Conservation (phyloP, 2,329 filamentous ascomycete genomes). For the Ceratocystis colombiana region DNA sequence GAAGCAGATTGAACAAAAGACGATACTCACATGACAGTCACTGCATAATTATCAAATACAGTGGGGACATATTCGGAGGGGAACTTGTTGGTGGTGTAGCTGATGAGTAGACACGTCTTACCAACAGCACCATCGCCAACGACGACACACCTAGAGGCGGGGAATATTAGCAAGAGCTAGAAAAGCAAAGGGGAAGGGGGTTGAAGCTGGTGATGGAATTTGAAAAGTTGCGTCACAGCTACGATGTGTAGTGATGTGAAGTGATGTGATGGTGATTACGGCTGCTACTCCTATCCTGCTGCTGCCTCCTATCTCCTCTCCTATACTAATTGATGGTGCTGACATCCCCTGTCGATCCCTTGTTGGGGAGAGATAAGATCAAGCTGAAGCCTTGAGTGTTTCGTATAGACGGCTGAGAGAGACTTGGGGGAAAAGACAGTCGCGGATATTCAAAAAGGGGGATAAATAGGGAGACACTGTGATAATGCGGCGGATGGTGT, state of each 20-base stretch:
- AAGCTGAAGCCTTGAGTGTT: constrained; percentile 8
- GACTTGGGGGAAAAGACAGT: neutral
- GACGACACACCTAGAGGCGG: constrained; percentile 70
- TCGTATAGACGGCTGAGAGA: neutral
- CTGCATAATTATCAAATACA: constrained; percentile 99
- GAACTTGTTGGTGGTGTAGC: constrained; percentile 99
- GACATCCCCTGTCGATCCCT: constrained; percentile 8
- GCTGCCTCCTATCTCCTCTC: neutral
- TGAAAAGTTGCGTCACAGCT: too few species aligned
- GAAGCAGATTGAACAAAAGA: constrained; percentile 24
- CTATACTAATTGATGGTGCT: neutral
- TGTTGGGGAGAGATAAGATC: neutral
- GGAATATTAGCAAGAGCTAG: constrained; percentile 11
- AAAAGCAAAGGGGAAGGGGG: neutral
- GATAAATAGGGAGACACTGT: neutral
- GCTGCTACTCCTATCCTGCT: neutral
- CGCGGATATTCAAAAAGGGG: neutral
- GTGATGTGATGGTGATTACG: neutral
- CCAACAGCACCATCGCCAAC: constrained; percentile 98
- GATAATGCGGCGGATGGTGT: neutral
- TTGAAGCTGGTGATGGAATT: neutral
- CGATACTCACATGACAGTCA: constrained; percentile 89
- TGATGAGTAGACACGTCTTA: constrained; percentile 98
- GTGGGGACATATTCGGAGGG: constrained; percentile 99
- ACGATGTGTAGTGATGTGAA: neutral